Base-by-base conservation (phyloP, 2,329 filamentous ascomycete genomes). In the Fusarium austroafricanum region DNA sequence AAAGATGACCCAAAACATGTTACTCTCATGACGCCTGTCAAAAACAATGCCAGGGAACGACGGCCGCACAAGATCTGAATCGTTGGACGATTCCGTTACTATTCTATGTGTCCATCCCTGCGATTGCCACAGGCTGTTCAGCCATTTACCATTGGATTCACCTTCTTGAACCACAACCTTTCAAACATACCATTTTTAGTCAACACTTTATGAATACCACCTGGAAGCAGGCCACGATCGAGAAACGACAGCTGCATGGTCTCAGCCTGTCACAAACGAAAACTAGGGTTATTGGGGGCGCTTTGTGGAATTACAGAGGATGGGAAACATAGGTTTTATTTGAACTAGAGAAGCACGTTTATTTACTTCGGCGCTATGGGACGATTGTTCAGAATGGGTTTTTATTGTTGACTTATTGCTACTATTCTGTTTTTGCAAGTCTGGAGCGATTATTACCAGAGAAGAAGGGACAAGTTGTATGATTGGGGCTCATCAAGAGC, bases 1-100 rank as follows among this genome's bases (percentile, higher is more conserved):
- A 87, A 86, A 74, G 83, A 87, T 37, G 85, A 87, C 44, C 73
- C 77, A 43, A 87, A 86, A 67, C 84, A 86, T 54, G 86, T 88
- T 52, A 83, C 84, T 14, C 85, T 88, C 71, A 84, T 88, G 54
- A 83, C 79, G 33, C 80, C 85, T 17, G 80, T 87, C 45, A 83
- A 82, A 65, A 79, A 79, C 55, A 80, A 76, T 35, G 75, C 74
- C 40, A 78, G 74, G 54, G 72, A 78, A 26, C 73, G 75, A 68
- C 72, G 75, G 45, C 66, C 71, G 35, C 73, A 73, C 46, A 75
- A 77, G 50, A 68, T 70, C 49, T 78, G 69, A 67, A 46, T 29
- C 26, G 29, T 47, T 51, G 21, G 23, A 47, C 40, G 23, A 50
- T 28, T 40, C 31, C 9, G n/a, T 37, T 31, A 26, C 47, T 42